Conservation (phyloP, 2,329 filamentous ascomycete genomes). For the Chaetomium globosum region DNA sequence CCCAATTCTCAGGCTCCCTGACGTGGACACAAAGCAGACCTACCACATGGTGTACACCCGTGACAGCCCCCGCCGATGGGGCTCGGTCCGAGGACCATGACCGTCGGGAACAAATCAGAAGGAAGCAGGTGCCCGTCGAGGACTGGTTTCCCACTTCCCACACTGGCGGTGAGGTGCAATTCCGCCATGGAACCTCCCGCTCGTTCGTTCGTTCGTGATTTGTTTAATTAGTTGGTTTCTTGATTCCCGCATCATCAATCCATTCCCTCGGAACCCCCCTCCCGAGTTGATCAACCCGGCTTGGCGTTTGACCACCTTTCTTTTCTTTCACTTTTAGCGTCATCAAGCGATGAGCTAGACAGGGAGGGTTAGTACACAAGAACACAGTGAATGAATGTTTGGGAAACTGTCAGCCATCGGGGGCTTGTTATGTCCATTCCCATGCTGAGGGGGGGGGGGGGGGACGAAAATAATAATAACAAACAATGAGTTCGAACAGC, state of each 20-base stretch:
- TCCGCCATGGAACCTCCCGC: not conserved
- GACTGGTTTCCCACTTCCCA: slow-evolving; percentile 10
- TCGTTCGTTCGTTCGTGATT: not conserved
- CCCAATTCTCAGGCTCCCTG: not conserved
- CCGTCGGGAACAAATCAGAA: not conserved
- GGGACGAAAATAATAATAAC: slow-evolving; percentile 2
- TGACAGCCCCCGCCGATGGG: not conserved
- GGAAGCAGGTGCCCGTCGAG: not conserved
- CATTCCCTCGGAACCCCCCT: slow-evolving; percentile 4
- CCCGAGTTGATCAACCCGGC: slow-evolving; percentile 16
- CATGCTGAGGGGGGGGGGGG: not conserved
- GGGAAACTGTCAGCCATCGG: slow-evolving; percentile 16
- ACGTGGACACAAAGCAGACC: slow-evolving; percentile 19
- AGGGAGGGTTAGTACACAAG: not conserved
- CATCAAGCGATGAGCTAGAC: not conserved
- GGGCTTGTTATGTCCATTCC: slow-evolving; percentile 6
- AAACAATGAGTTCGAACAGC: slow-evolving; percentile 5
- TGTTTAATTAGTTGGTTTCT: not conserved
- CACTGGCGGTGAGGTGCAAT: slow-evolving; percentile 18
- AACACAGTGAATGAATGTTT: not conserved
- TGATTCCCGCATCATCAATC: not conserved
- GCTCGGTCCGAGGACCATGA: slow-evolving; percentile 1
- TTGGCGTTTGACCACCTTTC: not conserved
- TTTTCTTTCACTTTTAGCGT: slow-evolving; percentile 1
- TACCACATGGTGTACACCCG: not conserved